phyloP scores from a whole-genome alignment of 768 basidiomycete species.

The Calocybe indica region DNA sequence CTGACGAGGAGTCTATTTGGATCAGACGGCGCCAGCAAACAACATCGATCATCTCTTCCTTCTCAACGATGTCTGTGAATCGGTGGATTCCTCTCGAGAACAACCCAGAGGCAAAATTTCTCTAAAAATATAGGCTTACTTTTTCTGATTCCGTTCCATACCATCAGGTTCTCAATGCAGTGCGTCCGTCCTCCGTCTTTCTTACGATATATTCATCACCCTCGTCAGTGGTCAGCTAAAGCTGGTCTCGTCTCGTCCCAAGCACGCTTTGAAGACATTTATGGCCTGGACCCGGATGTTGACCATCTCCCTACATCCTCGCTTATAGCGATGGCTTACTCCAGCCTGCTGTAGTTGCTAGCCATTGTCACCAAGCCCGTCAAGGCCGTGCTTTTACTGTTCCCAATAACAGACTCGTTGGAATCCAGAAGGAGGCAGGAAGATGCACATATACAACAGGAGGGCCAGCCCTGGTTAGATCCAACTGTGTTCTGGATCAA shows the following conservation, averaged over 20 bases:
- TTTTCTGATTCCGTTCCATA: slow-evolving; percentile 1
- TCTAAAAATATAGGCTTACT: neutral
- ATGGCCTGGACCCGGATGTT: slow-evolving; percentile 66
- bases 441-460: slow-evolving; percentile 45
- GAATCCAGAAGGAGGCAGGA: slow-evolving; percentile 50
- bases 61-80: slow-evolving; percentile 3
- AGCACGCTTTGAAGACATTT: slow-evolving; percentile 63
- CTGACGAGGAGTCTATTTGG: slow-evolving; percentile 1
- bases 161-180: slow-evolving; percentile 41
- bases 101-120: slow-evolving; percentile 40
- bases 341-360: slow-evolving; percentile 45
- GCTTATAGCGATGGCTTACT: neutral
- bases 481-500: slow-evolving; percentile 80
- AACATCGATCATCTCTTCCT: too few relatives aligned
- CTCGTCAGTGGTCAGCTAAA: slow-evolving; percentile 57
- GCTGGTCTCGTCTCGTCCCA: slow-evolving; percentile 51
- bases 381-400: slow-evolving; percentile 81
- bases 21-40: neutral
- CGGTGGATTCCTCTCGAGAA: slow-evolving; percentile 81
- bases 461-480: slow-evolving; percentile 44
- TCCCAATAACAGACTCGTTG: slow-evolving; percentile 57
- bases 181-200: slow-evolving; percentile 15
- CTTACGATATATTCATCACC: neutral
- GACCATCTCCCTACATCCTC: slow-evolving; percentile 5
- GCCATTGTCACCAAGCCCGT: slow-evolving; percentile 65